Evolutionary conservation across 2,329 filamentous ascomycete species (phyloP).

Genomic region (Ophiosphaerella korrae): DNA sequence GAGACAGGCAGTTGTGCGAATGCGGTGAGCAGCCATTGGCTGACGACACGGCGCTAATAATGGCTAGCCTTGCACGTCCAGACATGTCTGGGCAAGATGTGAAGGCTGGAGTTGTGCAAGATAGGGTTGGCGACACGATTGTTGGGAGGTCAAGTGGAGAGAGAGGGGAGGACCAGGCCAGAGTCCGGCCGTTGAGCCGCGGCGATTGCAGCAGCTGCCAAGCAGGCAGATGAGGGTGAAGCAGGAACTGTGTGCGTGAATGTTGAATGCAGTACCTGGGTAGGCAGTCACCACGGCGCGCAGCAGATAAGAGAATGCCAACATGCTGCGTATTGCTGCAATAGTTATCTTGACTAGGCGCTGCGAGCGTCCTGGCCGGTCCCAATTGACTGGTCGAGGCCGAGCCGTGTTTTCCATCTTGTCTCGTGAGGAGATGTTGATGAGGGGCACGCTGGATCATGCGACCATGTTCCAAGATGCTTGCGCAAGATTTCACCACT

Average conservation of each 20-base stretch:
- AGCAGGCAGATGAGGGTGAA: too few relatives aligned
- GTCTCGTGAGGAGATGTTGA: conserved; percentile 28
- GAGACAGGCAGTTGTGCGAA: conserved; percentile 34
- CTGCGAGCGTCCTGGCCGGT: conserved; percentile 6
- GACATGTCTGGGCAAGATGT: conserved; percentile 28
- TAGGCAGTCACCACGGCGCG: background rate
- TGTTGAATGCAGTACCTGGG: background rate
- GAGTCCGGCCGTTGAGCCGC: conserved; percentile 17
- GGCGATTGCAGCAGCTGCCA: background rate
- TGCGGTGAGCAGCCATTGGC: conserved; percentile 23
- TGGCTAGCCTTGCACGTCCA: conserved; percentile 30
- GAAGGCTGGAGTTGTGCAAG: conserved; percentile 35
- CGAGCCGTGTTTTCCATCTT: conserved; percentile 15
- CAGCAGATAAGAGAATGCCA: conserved; percentile 2
- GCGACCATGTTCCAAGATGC: conserved; percentile 26
- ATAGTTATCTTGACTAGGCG: background rate
- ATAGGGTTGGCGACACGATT: conserved; percentile 14
- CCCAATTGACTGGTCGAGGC: conserved; percentile 10
- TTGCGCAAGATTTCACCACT: conserved; percentile 19
- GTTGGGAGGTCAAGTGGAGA: conserved; percentile 9
- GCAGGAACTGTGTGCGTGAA: background rate
- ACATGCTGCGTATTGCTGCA: background rate
- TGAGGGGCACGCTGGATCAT: conserved; percentile 35
- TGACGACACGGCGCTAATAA: conserved; percentile 22
- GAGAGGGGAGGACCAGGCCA: conserved; percentile 8